These are phyloP conservation scores for Helichrysum umbraculigerum DNA, from an alignment of 129 eudicot species.

Conservation along the genomic window DNA sequence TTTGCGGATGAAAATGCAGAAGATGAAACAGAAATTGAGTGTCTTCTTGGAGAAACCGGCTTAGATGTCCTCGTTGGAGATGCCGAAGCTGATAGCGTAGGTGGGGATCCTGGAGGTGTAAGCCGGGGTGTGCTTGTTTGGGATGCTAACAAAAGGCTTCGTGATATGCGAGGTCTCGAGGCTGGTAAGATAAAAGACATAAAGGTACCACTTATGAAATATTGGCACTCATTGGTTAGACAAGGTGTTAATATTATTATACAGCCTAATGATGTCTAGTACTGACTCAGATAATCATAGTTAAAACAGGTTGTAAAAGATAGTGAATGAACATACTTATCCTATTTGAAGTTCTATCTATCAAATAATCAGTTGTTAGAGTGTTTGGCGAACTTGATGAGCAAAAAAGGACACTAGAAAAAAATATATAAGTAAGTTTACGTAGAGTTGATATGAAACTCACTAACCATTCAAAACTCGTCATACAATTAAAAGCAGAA, in stretches of 20 bases:
- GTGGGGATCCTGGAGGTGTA: constrained; percentile 95
- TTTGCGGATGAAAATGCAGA: constrained; percentile 56
- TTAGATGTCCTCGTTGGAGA: constrained; percentile 77
- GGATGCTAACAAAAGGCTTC: constrained; percentile 70
- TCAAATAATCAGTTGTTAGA: neutral
- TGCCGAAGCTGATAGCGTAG: constrained; percentile 67
- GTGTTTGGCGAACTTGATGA: neutral
- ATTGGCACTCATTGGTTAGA: neutral
- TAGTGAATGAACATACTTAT: too few species aligned
- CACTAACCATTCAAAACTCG: neutral
- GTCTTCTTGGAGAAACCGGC: constrained; percentile 84
- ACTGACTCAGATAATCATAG: too few species aligned
- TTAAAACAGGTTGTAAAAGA: too few species aligned
- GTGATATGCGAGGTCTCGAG: constrained; percentile 67
- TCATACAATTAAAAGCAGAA: neutral
- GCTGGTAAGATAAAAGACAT: constrained; percentile 36
- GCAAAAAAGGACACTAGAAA: too few species aligned
- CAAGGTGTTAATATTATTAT: too few species aligned
- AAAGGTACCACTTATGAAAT: neutral
- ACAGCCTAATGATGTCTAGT: too few species aligned
- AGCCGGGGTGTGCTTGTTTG: constrained; percentile 81
- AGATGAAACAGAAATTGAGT: constrained; percentile 68
- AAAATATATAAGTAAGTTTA: neutral
- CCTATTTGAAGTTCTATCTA: neutral
- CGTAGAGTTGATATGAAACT: neutral